Conservation (phyloP, 2,329 filamentous ascomycete genomes). For the Colletotrichum truncatum region DNA sequence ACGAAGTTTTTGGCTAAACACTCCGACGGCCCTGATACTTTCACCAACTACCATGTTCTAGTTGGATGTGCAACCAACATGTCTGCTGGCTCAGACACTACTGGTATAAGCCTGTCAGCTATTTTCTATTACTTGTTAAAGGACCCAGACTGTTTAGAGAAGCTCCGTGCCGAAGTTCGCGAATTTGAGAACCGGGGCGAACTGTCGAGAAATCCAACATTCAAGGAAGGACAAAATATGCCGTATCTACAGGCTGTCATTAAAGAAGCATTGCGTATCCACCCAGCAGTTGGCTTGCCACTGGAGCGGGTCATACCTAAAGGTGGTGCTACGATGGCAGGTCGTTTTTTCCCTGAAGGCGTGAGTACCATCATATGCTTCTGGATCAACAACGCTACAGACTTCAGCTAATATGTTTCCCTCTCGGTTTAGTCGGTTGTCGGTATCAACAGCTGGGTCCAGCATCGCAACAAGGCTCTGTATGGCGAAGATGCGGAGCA, state of each 20-base stretch:
- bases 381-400: neutral
- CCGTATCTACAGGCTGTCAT: constrained; percentile 63
- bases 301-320: constrained; percentile 58
- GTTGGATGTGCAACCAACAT: constrained; percentile 42
- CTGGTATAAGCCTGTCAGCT: constrained; percentile 54
- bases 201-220: constrained; percentile 36
- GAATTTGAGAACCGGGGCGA: constrained; percentile 13
- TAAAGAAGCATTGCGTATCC: constrained; percentile 61
- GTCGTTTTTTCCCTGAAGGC: constrained; percentile 39
- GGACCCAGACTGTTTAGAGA: constrained; percentile 34
- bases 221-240: constrained; percentile 49
- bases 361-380: constrained; percentile 26
- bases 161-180: constrained; percentile 36
- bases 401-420: too few relatives aligned
- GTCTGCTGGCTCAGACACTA: constrained; percentile 53
- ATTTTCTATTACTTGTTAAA: constrained; percentile 55
- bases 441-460: constrained; percentile 47
- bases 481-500: constrained; percentile 43
- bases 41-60: constrained; percentile 47
- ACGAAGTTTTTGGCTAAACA: constrained; percentile 51
- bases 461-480: constrained; percentile 41
- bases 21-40: constrained; percentile 49
- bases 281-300: constrained; percentile 57
- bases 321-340: constrained; percentile 51
- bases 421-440: constrained; percentile 38